Conservation (phyloP, 495 filamentous ascomycete genomes). For the Neurospora sublineolata region DNA sequence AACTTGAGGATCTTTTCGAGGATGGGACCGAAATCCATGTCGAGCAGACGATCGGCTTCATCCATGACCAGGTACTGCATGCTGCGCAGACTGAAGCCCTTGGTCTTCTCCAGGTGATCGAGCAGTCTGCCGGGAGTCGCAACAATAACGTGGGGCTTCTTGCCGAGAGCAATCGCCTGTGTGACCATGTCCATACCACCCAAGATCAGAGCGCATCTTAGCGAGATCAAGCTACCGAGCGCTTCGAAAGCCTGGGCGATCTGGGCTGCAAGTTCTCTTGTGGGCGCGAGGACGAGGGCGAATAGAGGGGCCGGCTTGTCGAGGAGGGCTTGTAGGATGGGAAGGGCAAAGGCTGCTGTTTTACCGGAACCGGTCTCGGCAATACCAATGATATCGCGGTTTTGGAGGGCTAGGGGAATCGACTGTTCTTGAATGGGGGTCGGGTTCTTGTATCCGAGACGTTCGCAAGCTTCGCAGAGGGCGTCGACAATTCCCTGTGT, state of each 20-base stretch:
- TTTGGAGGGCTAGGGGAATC: slow-evolving; percentile 70
- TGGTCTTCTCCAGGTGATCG: slow-evolving; percentile 93
- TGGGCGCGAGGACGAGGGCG: slow-evolving; percentile 76
- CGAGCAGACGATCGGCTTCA: slow-evolving; percentile 80
- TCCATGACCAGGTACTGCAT: slow-evolving; percentile 89
- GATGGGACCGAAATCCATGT: slow-evolving; percentile 88
- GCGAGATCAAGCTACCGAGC: slow-evolving; percentile 70
- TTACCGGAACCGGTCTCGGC: slow-evolving; percentile 94
- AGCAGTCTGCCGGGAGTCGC: slow-evolving; percentile 85
- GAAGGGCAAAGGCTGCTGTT: slow-evolving; percentile 79
- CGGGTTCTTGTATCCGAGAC: slow-evolving; percentile 70
- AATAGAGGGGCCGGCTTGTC: slow-evolving; percentile 69
- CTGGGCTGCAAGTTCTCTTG: slow-evolving; percentile 83
- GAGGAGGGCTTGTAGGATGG: slow-evolving; percentile 79
- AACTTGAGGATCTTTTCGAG: slow-evolving; percentile 89
- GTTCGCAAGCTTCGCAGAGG: slow-evolving; percentile 74
- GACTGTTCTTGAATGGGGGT: slow-evolving; percentile 67
- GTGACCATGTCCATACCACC: slow-evolving; percentile 94
- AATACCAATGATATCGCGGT: slow-evolving; percentile 80
- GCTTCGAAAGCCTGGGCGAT: slow-evolving; percentile 76
- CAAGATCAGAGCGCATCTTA: slow-evolving; percentile 67
- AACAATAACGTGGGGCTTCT: slow-evolving; percentile 81
- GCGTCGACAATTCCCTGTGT: slow-evolving; percentile 63
- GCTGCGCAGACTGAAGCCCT: slow-evolving; percentile 67
- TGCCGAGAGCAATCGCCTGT: slow-evolving; percentile 76